A percentile compares a stretch with the other conserved stretches of the same genome.
phyloP scores from a whole-genome alignment of 805 yeast genomes.

The Candida glaebosa region DNA sequence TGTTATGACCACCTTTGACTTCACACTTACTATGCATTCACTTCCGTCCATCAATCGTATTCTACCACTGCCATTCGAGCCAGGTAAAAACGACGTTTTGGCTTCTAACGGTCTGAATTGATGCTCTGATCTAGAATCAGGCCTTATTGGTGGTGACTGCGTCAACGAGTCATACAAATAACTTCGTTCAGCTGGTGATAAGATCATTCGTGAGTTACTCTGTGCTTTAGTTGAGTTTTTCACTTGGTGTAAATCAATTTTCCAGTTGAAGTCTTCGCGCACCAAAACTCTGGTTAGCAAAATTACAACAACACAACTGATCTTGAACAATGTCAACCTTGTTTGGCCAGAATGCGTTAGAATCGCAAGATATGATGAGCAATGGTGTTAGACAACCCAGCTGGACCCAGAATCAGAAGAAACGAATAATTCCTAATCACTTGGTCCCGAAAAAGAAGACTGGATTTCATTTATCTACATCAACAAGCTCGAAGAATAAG shows the following conservation, averaged over 20 bases:
- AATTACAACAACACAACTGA: no score
- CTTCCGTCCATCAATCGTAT: constrained; percentile 84
- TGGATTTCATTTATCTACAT: constrained; percentile 31
- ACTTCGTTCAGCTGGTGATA: constrained; percentile 74
- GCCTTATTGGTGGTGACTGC: constrained; percentile 61
- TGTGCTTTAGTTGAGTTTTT: neutral
- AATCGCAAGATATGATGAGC: neutral
- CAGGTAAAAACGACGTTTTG: constrained; percentile 73
- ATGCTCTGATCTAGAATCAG: constrained; percentile 73
- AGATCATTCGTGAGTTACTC: constrained; percentile 41
- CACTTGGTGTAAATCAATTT: neutral
- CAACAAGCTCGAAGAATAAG: constrained; percentile 4
- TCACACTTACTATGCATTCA: constrained; percentile 89
- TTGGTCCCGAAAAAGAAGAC: constrained; percentile 38
- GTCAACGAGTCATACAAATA: constrained; percentile 73
- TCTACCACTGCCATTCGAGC: constrained; percentile 90
- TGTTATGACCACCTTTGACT: constrained; percentile 67
- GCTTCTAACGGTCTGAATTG: constrained; percentile 90
- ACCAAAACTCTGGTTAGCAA: no score
- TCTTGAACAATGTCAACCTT: constrained; percentile 12
- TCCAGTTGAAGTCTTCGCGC: neutral
- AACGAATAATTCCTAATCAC: constrained; percentile 40
- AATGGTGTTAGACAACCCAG: constrained; percentile 18
- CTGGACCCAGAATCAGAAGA: constrained; percentile 35
- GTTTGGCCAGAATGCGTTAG: constrained; percentile 10